Conservation (phyloP, 495 filamentous ascomycete species). For the Hyaloscypha bicolor region DNA sequence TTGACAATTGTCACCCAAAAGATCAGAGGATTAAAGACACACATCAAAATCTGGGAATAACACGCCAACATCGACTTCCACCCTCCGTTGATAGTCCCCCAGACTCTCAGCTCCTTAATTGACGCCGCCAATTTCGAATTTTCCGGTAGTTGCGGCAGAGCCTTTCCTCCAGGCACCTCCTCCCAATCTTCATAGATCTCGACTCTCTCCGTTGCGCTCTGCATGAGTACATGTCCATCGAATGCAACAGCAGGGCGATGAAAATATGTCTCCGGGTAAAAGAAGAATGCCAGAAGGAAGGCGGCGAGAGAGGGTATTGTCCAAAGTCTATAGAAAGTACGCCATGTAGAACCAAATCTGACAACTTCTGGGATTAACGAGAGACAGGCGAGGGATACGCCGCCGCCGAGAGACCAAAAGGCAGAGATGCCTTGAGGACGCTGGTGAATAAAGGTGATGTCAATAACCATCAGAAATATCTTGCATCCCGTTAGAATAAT, state of each 20-base stretch:
- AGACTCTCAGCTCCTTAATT: constrained; percentile 8
- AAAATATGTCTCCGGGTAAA: constrained; percentile 27
- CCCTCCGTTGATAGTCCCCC: constrained; percentile 5
- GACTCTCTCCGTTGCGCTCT: constrained; percentile 19
- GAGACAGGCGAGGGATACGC: not conserved
- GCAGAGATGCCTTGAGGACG: constrained; percentile 11
- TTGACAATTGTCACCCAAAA: constrained; percentile 44
- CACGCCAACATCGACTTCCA: constrained; percentile 21
- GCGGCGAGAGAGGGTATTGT: constrained; percentile 6
- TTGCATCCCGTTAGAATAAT: not conserved
- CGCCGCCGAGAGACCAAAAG: constrained; percentile 4
- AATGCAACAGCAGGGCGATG: constrained; percentile 18
- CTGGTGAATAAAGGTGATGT: constrained; percentile 24
- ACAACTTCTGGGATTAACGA: constrained; percentile 4
- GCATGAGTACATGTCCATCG: constrained; percentile 19
- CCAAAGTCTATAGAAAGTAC: constrained; percentile 4
- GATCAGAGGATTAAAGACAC: constrained; percentile 40
- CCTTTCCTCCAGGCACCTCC: constrained; percentile 11
- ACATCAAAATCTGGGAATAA: constrained; percentile 21
- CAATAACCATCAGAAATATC: constrained; percentile 16
- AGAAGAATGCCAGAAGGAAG: constrained; percentile 18
- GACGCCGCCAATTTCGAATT: not conserved
- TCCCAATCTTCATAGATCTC: constrained; percentile 19
- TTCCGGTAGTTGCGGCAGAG: too few relatives aligned
- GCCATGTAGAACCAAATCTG: not conserved